These are phyloP conservation scores for Pilobolus umbonatus DNA, from an alignment of 192 early-diverging fungal genomes.

Conservation along the genomic window DNA sequence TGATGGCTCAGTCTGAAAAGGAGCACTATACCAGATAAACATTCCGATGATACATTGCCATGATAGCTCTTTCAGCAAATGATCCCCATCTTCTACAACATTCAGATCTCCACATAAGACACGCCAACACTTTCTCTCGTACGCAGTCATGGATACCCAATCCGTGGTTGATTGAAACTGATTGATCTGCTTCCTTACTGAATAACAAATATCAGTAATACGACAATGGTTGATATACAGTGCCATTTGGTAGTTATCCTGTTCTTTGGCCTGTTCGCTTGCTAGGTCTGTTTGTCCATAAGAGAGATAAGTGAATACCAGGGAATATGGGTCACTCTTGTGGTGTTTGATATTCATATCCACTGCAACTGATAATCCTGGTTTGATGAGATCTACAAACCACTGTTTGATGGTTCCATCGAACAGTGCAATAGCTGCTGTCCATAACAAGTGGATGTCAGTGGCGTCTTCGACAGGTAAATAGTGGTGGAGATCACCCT, in stretches of 20 bases:
- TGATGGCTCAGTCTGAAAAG: neutral
- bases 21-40: neutral
- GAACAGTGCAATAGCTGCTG: neutral
- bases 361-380: neutral
- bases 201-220: neutral
- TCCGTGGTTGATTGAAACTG: neutral
- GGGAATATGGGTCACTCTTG: neutral
- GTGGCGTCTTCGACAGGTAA: too few relatives aligned
- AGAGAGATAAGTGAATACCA: neutral
- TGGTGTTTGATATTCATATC: neutral
- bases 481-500: too few relatives aligned
- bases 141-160: neutral
- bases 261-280: neutral
- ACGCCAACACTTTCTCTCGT: neutral
- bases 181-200: neutral
- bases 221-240: neutral
- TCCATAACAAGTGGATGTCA: slow-evolving; percentile 1
- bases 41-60: slow-evolving; percentile 6
- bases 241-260: neutral
- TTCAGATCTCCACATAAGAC: neutral
- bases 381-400: neutral
- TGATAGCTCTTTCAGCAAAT: neutral
- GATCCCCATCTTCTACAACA: neutral
- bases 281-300: slow-evolving; percentile 1
- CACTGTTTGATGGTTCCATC: neutral